A percentile compares a stretch with the other conserved stretches of the same genome.
Conservation (phyloP, 306 rosid species). For the Leucaena leucocephala region DNA sequence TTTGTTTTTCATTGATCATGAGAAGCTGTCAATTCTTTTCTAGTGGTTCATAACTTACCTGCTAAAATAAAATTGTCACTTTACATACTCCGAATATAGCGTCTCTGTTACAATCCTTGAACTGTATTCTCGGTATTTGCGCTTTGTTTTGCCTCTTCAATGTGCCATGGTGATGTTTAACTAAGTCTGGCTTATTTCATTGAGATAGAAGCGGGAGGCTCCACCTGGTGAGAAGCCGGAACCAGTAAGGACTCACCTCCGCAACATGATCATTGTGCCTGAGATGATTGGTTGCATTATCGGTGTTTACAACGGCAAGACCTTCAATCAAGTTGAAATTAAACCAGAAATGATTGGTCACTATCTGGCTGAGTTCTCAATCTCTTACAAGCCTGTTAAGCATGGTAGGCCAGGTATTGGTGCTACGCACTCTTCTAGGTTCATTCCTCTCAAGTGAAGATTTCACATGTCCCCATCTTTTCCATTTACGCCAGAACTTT, state of each 20-base stretch:
- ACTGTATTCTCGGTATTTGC: not conserved
- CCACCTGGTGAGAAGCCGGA: constrained; percentile 39
- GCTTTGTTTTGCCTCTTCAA: not conserved
- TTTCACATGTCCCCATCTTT: not conserved
- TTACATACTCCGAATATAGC: not conserved
- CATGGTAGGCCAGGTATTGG: constrained; percentile 41
- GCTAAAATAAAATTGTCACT: not conserved
- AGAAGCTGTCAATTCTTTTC: not conserved
- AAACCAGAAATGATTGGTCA: constrained; percentile 43
- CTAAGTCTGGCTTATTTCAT: not conserved
- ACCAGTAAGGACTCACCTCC: constrained; percentile 36
- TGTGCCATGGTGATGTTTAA: not conserved
- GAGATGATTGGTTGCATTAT: constrained; percentile 33
- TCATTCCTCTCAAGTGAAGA: constrained; percentile 43
- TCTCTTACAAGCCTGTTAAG: constrained; percentile 34
- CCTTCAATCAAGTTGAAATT: constrained; percentile 41
- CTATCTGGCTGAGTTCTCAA: constrained; percentile 40
- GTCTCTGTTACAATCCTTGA: not conserved
- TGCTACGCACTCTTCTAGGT: constrained; percentile 41
- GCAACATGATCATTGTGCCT: constrained; percentile 37
- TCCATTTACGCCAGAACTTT: not conserved
- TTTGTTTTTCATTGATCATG: not conserved
- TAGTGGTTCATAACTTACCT: not conserved
- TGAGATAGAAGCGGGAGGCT: constrained; percentile 39
- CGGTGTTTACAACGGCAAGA: constrained; percentile 33